Base-by-base conservation (phyloP, 768 basidiomycete species). In the Suillus ampliporus region DNA sequence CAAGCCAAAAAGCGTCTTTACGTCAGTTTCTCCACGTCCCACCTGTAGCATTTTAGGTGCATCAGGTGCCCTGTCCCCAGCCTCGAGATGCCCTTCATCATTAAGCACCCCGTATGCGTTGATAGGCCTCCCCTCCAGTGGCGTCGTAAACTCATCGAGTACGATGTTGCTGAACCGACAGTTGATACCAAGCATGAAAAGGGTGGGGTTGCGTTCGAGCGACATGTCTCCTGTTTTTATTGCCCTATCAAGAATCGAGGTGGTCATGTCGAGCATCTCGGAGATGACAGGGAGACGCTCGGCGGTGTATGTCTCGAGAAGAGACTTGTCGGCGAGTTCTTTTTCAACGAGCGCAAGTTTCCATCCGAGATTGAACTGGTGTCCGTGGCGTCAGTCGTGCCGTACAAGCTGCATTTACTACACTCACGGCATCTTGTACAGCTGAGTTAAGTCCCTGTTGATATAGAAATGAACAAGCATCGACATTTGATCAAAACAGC, bases 401-500 rank as follows among this genome's bases (percentile, higher is more conserved):
- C 31, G 4, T 31, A 31, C 31, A 6, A 3, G 31, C 1, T n/a
- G 38, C 9, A 17, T 37, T n/a, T 41, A 59, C 21, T 34, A 21
- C 11, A 61, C 78, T 46, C 61, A 81, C 80, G 19, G 74, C 63
- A 65, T 81, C 80, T 64, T 80, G 79, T 8, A 79, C 67, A 51
- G 71, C 67, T 19, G 72, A 72, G 63, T 78, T 79, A 26, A 80
- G 63, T 10, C 79, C 80, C 62, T 77, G 71, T 7, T 68, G 66
- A 19, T 61, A 31, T 3, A 31, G 4, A 6, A 31, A 31, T 31
- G 31, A 31, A 6, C 31, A 31, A 31, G 31, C 6, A 31, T 31
- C 31, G 6, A 6, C 31, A 31, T 31, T 31, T 3, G 31, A 3
- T 31, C 31, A 31, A 6, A 31, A 31, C 31, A 31, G 31, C n/a